Base-by-base conservation (phyloP, 139 green algal genomes). In the Nannochloris sp. region DNA sequence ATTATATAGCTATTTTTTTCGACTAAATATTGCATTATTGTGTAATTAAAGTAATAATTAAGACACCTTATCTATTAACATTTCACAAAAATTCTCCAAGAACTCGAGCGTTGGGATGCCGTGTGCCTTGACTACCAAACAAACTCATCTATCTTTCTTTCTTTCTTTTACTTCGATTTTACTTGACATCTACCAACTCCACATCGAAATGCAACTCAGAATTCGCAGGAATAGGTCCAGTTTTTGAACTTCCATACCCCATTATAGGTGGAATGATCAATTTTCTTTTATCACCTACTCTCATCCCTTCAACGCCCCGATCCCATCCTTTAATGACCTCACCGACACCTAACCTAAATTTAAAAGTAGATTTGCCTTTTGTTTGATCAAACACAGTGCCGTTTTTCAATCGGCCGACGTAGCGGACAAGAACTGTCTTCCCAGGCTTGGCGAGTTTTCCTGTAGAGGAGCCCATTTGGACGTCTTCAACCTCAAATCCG, bases 251-350 rank as follows among this genome's bases (percentile, higher is more conserved):
- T 2, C 89, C 89, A 64, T 96, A 96, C 4, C 68, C 89, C 75
- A 94, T 77, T 69, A 88, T 59, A 0, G 88, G 69, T 4, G 87
- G 87, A 14, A 93, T 77, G 2, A 75, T 77, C 53, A 97, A 68
- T 54, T 77, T 82, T 14, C 86, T 77, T 66, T 90, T 90, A 76
- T 98, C 91, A 25, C 92, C 93, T 47, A 94, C 90, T 9, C 84
- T 75, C 93, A 98, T 98, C 54, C 84, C 84, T 62, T 77, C 82
- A 36, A 96, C 79, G 32, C 86, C 90, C 10, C 74, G 55, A 67
- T 96, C 90, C 87, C 87, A 96, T 5, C 86, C 89, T 63, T 90
- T 90, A 63, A 94, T 90, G 13, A 92, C 85, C 59, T 90, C 82
- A 0, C 83, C 83, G 2, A 89, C 82, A 74, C 90, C 90, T 10